Percentiles rank a stretch among this genome's conserved stretches.
Evolutionary conservation across 2,329 filamentous ascomycete species (phyloP).

Genomic region (Cryphonectria parasitica): DNA sequence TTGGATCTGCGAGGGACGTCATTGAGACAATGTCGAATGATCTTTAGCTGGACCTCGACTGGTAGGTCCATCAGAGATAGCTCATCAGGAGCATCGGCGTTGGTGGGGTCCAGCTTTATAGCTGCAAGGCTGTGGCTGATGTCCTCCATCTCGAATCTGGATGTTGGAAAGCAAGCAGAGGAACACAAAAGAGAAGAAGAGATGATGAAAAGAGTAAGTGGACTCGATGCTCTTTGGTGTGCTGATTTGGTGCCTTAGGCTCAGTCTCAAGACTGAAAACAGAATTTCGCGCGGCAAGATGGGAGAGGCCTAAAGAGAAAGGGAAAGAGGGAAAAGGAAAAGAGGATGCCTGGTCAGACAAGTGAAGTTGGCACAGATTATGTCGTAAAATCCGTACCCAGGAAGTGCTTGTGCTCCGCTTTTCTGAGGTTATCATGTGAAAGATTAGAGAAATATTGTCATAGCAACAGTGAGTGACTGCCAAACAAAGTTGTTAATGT

Average conservation of each 20-base stretch:
- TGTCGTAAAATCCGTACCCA: not conserved
- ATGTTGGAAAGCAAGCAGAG: not conserved
- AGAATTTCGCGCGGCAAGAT: not conserved
- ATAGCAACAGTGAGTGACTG: not conserved
- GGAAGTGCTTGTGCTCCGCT: not conserved
- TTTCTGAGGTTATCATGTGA: not conserved
- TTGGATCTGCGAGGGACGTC: not conserved
- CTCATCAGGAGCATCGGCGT: not conserved
- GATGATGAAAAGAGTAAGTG: too few species aligned
- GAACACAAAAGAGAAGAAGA: too few species aligned
- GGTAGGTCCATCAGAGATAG: conserved; percentile 20
- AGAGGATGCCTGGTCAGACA: not conserved
- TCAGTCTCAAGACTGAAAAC: not conserved
- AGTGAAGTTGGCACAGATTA: not conserved
- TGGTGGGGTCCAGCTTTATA: not conserved
- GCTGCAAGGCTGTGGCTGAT: not conserved
- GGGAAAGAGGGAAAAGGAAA: not conserved
- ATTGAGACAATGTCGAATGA: conserved; percentile 13
- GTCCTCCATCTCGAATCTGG: conserved; percentile 5
- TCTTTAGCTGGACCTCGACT: conserved; percentile 21
- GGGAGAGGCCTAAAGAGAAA: not conserved
- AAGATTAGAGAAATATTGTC: not conserved
- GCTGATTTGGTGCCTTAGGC: not conserved
- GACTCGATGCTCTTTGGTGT: not conserved
- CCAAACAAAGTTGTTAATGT: not conserved